These are phyloP conservation scores for Heracleum sosnowskyi DNA, from an alignment of 129 eudicot genomes.

Conservation along the genomic window DNA sequence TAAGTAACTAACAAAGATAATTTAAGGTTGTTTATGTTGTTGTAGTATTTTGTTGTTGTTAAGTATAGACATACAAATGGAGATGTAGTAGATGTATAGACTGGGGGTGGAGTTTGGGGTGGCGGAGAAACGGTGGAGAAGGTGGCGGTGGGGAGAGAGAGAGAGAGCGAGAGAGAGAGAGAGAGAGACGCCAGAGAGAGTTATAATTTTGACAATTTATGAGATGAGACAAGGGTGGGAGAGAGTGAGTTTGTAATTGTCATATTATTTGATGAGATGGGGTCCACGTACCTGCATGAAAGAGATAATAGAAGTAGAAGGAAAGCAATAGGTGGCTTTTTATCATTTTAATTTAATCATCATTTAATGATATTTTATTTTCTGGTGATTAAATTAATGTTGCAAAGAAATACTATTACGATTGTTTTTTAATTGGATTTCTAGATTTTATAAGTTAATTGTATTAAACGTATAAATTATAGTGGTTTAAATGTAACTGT, in stretches of 20 bases:
- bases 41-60: not conserved
- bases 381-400: no score
- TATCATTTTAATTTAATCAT: not conserved
- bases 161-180: not conserved
- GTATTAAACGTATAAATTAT: not conserved
- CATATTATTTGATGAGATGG: not conserved
- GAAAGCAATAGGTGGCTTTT: conserved; percentile 3
- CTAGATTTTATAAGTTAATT: no score
- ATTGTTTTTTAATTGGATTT: no score
- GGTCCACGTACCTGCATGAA: conserved; percentile 1
- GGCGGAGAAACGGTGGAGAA: conserved; percentile 7
- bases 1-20: not conserved
- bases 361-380: no score
- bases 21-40: not conserved
- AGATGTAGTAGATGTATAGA: not conserved
- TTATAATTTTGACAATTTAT: not conserved
- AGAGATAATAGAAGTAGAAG: conserved; percentile 4
- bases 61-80: not conserved
- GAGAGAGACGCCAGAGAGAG: not conserved
- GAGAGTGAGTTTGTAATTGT: not conserved
- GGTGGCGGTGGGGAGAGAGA: conserved; percentile 19
- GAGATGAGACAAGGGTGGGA: conserved; percentile 19
- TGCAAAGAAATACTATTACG: no score
- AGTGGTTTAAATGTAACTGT: not conserved
- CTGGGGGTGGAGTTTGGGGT: not conserved